phyloP scores from a whole-genome alignment of 225 moss, liverwort and hornwort species.

The Physcomitrium patens region DNA sequence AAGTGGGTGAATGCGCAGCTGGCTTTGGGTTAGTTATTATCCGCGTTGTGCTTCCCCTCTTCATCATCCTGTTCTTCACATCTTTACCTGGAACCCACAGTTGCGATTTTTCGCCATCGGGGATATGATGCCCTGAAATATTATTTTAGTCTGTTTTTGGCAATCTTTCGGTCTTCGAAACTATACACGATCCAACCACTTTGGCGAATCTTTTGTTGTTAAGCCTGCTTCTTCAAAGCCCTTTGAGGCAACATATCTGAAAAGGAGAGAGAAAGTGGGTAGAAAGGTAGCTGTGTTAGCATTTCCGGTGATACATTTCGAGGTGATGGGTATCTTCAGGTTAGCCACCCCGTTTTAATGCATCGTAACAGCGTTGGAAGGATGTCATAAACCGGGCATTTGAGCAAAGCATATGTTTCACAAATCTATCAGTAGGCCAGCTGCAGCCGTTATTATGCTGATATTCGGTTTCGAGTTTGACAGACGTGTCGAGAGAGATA shows the following conservation, averaged over 20 bases:
- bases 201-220: conserved; percentile 1
- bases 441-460: not conserved
- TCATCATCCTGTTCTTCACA: conserved; percentile 32
- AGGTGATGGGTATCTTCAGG: conserved; percentile 58
- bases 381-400: not conserved
- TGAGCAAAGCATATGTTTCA: conserved; percentile 3
- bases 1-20: conserved; percentile 44
- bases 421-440: not conserved
- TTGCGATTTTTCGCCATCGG: conserved; percentile 12
- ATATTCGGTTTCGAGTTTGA: not conserved
- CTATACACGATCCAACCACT: conserved; percentile 13
- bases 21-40: conserved; percentile 59
- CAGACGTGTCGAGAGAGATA: no score
- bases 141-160: not conserved
- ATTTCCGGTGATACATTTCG: conserved; percentile 14
- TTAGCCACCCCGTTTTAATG: conserved; percentile 9
- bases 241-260: not conserved
- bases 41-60: conserved; percentile 32
- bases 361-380: not conserved
- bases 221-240: not conserved
- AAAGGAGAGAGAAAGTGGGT: conserved; percentile 1
- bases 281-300: conserved; percentile 3
- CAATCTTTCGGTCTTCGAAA: conserved; percentile 7
- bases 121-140: not conserved
- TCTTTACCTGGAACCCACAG: conserved; percentile 12